Conservation (phyloP, 2,329 filamentous ascomycete species). For the Clarireedia hainanense region DNA sequence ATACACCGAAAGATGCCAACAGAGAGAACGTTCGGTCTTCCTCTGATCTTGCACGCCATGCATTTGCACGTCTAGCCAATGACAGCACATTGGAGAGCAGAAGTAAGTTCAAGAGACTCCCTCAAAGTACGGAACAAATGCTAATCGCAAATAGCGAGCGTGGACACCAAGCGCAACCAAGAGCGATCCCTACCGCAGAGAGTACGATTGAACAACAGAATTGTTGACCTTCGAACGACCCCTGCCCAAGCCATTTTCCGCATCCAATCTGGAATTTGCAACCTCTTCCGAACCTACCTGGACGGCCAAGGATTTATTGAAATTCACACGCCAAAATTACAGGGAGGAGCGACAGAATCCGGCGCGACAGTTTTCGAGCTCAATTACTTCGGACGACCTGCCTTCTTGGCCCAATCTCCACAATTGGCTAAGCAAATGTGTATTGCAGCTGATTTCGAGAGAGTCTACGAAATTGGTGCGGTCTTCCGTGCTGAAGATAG, state of each 20-base stretch:
- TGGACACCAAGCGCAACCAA: constrained; percentile 18
- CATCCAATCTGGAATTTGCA: constrained; percentile 72
- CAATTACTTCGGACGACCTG: constrained; percentile 81
- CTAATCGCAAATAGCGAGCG: constrained; percentile 13
- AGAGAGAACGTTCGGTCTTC: constrained; percentile 1
- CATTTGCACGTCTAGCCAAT: constrained; percentile 1
- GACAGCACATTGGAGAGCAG: constrained; percentile 6
- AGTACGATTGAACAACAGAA: constrained; percentile 67
- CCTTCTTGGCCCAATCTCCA: constrained; percentile 85
- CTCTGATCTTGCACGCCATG: constrained; percentile 6
- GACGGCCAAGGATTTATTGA: constrained; percentile 77
- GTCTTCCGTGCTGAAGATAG: constrained; percentile 94
- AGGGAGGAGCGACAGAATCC: constrained; percentile 83
- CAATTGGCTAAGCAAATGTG: constrained; percentile 91
- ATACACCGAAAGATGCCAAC: neutral
- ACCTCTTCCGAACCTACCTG: constrained; percentile 69
- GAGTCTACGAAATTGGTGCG: constrained; percentile 82
- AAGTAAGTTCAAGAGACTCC: constrained; percentile 9
- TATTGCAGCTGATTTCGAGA: constrained; percentile 80
- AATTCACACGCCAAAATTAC: constrained; percentile 88
- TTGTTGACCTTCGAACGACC: constrained; percentile 79
- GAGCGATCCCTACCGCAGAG: constrained; percentile 24
- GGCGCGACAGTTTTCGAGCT: constrained; percentile 87
- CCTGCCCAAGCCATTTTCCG: constrained; percentile 83
- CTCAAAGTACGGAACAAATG: constrained; percentile 2